These are phyloP conservation scores for Malus sylvestris DNA, from an alignment of 306 rosid species.

Conservation along the genomic window DNA sequence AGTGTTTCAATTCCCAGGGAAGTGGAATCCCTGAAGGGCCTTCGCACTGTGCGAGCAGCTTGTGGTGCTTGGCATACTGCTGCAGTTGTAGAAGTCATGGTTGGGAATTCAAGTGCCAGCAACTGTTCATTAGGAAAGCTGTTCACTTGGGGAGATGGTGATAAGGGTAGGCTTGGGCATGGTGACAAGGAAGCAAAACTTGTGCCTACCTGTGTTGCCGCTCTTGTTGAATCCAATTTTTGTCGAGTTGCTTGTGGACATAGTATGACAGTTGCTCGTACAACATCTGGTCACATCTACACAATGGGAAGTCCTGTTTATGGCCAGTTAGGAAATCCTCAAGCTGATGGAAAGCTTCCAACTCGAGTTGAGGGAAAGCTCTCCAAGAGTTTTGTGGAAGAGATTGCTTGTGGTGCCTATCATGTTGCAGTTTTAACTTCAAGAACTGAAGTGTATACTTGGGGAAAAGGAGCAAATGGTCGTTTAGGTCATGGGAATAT, in stretches of 20 bases:
- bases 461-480: constrained; percentile 99
- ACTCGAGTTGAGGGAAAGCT: constrained; percentile 78
- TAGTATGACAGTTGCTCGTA: constrained; percentile 88
- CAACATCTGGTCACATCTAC: constrained; percentile 83
- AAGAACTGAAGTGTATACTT: constrained; percentile 91
- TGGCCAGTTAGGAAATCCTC: constrained; percentile 93
- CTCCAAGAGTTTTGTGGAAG: constrained; percentile 83
- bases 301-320: constrained; percentile 97
- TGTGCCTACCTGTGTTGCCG: constrained; percentile 97
- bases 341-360: constrained; percentile 85
- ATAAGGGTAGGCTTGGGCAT: constrained; percentile 96
- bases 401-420: constrained; percentile 96
- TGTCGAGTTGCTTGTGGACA: constrained; percentile 94
- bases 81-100: constrained; percentile 98
- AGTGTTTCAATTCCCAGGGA: constrained; percentile 87
- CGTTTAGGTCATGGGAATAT: constrained; percentile 95
- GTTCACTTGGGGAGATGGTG: constrained; percentile 99
- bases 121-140: constrained; percentile 93
- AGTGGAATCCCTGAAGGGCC: constrained; percentile 95
- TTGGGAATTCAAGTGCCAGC: constrained; percentile 84
- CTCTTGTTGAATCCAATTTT: constrained; percentile 86
- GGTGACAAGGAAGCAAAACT: constrained; percentile 95
- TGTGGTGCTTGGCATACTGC: constrained; percentile 99
- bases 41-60: constrained; percentile 89
- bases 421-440: constrained; percentile 95